Evolutionary conservation across 2,329 filamentous ascomycete species (phyloP).

Genomic region (Colletotrichum sp.): DNA sequence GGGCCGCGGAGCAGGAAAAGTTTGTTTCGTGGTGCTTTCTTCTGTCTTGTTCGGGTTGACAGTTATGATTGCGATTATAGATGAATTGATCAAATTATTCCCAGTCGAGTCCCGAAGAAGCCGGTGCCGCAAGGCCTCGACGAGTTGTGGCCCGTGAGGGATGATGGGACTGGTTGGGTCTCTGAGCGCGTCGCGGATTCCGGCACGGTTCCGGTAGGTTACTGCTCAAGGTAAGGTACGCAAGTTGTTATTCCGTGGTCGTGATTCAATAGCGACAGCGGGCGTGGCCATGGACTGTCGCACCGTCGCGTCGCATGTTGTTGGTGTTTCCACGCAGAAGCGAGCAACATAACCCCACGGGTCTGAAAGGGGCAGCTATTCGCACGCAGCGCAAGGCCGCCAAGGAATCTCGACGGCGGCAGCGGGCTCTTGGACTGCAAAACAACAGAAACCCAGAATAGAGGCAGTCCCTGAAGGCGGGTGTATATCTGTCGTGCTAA

Average conservation of each 20-base stretch:
- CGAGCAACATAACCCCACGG: not conserved
- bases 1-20: not conserved
- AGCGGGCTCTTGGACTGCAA: not conserved
- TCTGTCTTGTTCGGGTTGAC: not conserved
- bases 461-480: not conserved
- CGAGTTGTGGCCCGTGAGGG: not conserved
- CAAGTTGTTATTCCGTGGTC: not conserved
- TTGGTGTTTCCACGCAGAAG: not conserved
- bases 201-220: not conserved
- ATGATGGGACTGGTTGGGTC: not conserved
- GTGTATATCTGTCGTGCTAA: not conserved
- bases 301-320: not conserved
- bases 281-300: not conserved
- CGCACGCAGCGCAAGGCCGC: not conserved
- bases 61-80: not conserved
- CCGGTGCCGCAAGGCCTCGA: not conserved
- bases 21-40: conserved; percentile 4
- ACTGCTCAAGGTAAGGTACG: not conserved
- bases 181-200: not conserved
- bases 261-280: not conserved
- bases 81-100: not conserved
- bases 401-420: not conserved
- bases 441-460: not conserved
- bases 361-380: not conserved
- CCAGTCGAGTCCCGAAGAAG: not conserved